Evolutionary conservation across 2,329 filamentous ascomycete species (phyloP).

Genomic region (Pseudogymnoascus sp.): DNA sequence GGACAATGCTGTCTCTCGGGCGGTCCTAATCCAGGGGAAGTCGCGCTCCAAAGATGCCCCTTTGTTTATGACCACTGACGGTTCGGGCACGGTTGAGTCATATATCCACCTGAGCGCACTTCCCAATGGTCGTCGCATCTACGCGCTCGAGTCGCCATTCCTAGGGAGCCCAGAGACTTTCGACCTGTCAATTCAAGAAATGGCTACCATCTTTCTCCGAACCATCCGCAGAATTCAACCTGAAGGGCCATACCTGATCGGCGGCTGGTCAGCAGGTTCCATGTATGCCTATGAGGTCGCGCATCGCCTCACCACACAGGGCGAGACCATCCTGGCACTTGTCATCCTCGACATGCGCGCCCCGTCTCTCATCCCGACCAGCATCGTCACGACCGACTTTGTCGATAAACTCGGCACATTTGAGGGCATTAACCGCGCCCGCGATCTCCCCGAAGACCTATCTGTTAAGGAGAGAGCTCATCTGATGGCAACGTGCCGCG

Average conservation of each 20-base stretch:
- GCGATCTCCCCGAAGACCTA: not conserved
- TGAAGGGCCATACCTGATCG: conserved; percentile 31
- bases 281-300: conserved; percentile 31
- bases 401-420: not conserved
- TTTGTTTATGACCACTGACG: not conserved
- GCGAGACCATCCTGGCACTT: not conserved
- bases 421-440: not conserved
- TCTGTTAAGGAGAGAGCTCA: not conserved
- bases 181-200: not conserved
- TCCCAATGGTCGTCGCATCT: not conserved
- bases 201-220: conserved; percentile 12
- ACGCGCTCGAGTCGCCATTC: not conserved
- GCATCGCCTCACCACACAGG: conserved; percentile 19
- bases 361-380: not conserved
- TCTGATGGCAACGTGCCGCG: not conserved
- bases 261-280: conserved; percentile 32
- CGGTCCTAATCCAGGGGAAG: not conserved
- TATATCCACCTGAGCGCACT: not conserved
- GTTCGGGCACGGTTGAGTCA: not conserved
- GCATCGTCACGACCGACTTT: not conserved
- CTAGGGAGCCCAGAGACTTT: not conserved
- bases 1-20: not conserved
- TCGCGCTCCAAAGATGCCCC: not conserved
- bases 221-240: conserved; percentile 24
- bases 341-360: not conserved